Conservation (phyloP, 768 basidiomycete species). For the Suillus alpinus region DNA sequence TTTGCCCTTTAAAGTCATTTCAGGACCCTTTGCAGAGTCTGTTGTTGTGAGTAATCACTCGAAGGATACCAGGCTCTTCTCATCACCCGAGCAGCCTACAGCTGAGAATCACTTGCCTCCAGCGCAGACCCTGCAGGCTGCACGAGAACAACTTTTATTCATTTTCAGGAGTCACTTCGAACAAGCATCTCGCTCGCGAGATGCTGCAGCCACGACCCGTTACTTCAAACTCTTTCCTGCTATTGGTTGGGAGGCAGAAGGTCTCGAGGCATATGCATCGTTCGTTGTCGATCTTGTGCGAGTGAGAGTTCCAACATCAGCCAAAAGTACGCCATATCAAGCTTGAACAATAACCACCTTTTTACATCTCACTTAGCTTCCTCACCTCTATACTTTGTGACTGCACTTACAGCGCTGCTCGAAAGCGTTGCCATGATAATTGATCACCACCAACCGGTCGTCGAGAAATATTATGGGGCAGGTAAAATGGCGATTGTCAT, state of each 20-base stretch:
- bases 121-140: conserved; percentile 71
- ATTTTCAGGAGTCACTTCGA: conserved; percentile 82
- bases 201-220: conserved; percentile 84
- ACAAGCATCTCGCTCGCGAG: conserved; percentile 74
- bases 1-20: conserved; percentile 71
- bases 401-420: conserved; percentile 85
- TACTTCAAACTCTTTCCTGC: conserved; percentile 97
- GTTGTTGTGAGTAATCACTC: conserved; percentile 66
- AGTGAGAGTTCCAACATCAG: conserved; percentile 70
- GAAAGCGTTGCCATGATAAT: conserved; percentile 95
- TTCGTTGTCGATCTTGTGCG: conserved; percentile 92
- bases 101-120: conserved; percentile 86
- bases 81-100: conserved; percentile 63
- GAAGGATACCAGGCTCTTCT: neutral
- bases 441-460: conserved; percentile 95
- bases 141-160: conserved; percentile 69
- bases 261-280: conserved; percentile 85
- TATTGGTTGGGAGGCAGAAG: conserved; percentile 91
- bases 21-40: conserved; percentile 80
- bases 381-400: conserved; percentile 89
- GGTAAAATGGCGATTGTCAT: conserved; percentile 86
- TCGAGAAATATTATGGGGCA: conserved; percentile 94
- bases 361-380: conserved; percentile 54
- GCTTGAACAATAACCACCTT: neutral
- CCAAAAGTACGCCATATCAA: conserved; percentile 59